Base-by-base conservation (phyloP, 306 rosid species). In the Lathyrus tuberosus region DNA sequence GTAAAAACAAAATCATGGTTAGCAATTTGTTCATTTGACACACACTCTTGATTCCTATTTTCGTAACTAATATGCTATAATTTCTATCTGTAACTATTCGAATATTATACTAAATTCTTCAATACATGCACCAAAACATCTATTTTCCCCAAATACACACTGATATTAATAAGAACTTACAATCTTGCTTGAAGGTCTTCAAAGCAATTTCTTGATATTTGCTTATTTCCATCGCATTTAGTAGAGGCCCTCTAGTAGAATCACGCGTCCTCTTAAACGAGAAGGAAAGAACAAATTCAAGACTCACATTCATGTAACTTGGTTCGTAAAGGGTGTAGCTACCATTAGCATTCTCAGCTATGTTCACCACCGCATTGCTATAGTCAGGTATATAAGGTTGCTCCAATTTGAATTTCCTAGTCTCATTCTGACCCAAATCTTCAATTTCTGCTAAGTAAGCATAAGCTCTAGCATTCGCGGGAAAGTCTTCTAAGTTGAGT, bases 311-410 rank as follows among this genome's bases (percentile, higher is more conserved):
- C 97, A 93, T 90, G 77, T 93, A 93, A 76, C 98, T 93, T 20
- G 97, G 98, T 75, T 93, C 98, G 73, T 93, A 93, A 79, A 93
- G 97, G 52, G 85, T 90, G 84, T 82, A 93, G 74, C 84, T 85
- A 41, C 94, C 96, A 76, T 93, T 90, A 18, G 98, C 98, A 86
- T 93, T 90, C 89, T 90, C 97, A 12, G 94, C 98, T 37, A 93
- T 90, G 80, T 93, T 90, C 58, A 93, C 98, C 54, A 86, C 94
- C 28, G 98, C 96, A 76, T 79, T 81, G 78, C 89, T 90, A 33
- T 83, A 85, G 69, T 93, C 98, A 42, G 78, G 77, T 18, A 85
- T 71, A 65, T 68, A 70, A 62, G 97, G 98, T 73, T 90, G 90
- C 69, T 70, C 74, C 68, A 93, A 48, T 79, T 85, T 88, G 79